Evolutionary conservation across 73 alveolate species (phyloP), one percentile per base, ranked within the genome.

Genomic region (Uronychia binucleata): DNA sequence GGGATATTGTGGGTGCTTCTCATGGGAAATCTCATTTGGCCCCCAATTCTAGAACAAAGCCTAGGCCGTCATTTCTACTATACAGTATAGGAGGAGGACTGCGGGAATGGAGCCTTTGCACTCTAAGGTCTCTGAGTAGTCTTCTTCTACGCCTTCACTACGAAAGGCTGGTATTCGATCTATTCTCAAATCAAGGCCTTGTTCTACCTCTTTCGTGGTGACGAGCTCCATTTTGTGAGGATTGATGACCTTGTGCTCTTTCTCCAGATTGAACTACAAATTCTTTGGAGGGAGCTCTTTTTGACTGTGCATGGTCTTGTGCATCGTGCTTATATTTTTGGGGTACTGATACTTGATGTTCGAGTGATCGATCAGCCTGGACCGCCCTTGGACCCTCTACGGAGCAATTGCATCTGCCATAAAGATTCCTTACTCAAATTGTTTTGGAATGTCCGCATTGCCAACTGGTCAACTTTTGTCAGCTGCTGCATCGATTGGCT

Each of bases 231-330:
- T 88, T 75, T 31, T 60, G 60, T 88, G 94, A 0, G 94, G 94
- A 57, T 88, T 88, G 13, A 86, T 85, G 30, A 86, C 76, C 75
- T 86, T 85, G 34, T 85, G 92, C 77, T 90, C 96, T 80, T 90
- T 90, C 58, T 90, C 96, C 27, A 84, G 77, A 35, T 90, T 90
- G 79, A 90, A 90, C 30, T 46, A 46, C 67, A 11, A 11, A 19
- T 19, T 46, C 67, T 46, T 46, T 19, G 5, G 19, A 46, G 67
- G 67, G 67, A 46, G 5, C 19, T 46, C 67, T 19, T 46, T 46
- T 5, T 5, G 19, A 46, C 19, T 46, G 67, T 46, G 19, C 67
- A 46, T 46, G 5, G 67, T 19, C 19, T 46, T 46, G 67, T 46
- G 67, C 5, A 19, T 19, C 19, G 67, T 46, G 67, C n/a, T 46